Percentiles rank a stretch among this genome's conserved stretches.
Conservation (phyloP, 768 basidiomycete genomes). For the Mycena rebaudengoi region DNA sequence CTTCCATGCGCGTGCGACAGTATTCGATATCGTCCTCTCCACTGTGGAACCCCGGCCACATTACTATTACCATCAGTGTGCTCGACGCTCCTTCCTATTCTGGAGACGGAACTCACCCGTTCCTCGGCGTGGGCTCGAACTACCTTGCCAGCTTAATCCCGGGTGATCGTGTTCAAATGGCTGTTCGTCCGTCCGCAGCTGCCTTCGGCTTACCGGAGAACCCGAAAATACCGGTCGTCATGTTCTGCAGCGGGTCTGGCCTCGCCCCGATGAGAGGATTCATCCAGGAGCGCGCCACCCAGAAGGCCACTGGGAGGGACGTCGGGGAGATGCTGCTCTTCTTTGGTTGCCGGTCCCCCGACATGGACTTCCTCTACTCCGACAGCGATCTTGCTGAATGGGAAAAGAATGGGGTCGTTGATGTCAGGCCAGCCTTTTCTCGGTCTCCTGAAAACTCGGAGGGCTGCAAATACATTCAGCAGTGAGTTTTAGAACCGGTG, state of each 20-base stretch:
- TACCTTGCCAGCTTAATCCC: slow-evolving; percentile 49
- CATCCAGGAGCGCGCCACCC: slow-evolving; percentile 57
- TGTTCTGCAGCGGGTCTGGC: slow-evolving; percentile 57
- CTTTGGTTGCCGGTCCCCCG: slow-evolving; percentile 54
- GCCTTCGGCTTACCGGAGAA: slow-evolving; percentile 54
- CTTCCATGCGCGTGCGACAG: slow-evolving; percentile 56
- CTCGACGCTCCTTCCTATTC: slow-evolving; percentile 46
- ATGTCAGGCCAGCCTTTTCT: slow-evolving; percentile 54
- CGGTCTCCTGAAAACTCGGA: slow-evolving; percentile 33
- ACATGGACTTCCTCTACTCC: slow-evolving; percentile 51
- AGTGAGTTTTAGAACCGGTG: slow-evolving; percentile 33
- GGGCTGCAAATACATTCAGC: slow-evolving; percentile 48
- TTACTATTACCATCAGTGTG: slow-evolving; percentile 54
- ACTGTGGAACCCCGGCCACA: slow-evolving; percentile 49
- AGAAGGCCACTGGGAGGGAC: slow-evolving; percentile 50
- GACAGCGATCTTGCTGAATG: slow-evolving; percentile 53
- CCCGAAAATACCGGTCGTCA: slow-evolving; percentile 46
- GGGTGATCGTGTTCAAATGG: slow-evolving; percentile 52
- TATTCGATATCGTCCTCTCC: slow-evolving; percentile 62
- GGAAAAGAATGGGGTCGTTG: slow-evolving; percentile 50
- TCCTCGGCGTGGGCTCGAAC: slow-evolving; percentile 56
- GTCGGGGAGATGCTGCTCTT: slow-evolving; percentile 53
- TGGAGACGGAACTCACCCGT: slow-evolving; percentile 34
- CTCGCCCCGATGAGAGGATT: slow-evolving; percentile 60
- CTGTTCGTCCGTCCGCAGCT: slow-evolving; percentile 46